Evolutionary conservation across 192 early-diverging fungal species (phyloP).

Genomic region (Coemansia sp.): DNA sequence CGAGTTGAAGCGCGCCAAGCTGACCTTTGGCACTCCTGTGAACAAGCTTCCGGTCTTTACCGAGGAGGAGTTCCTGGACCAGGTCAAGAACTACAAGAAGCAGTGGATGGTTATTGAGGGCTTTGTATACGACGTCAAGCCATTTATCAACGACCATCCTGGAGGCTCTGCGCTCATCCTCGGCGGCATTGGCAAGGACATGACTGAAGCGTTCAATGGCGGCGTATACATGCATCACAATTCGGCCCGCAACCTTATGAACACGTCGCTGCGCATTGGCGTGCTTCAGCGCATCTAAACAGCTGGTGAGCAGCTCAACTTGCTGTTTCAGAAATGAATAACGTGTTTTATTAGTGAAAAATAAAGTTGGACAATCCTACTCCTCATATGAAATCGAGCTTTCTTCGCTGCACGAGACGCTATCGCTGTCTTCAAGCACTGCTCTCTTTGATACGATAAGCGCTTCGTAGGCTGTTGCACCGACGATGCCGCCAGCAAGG

Average conservation of each 20-base stretch:
- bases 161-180: constrained; percentile 76
- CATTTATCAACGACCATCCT: constrained; percentile 87
- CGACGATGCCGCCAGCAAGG: constrained; percentile 60
- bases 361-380: not conserved
- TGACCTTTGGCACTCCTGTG: constrained; percentile 75
- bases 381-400: constrained; percentile 36
- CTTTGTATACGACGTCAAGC: constrained; percentile 75
- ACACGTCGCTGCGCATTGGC: constrained; percentile 52
- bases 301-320: not conserved
- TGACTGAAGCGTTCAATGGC: constrained; percentile 84
- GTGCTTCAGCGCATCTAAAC: constrained; percentile 41
- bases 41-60: constrained; percentile 68
- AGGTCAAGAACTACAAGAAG: constrained; percentile 67
- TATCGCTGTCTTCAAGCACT: constrained; percentile 20
- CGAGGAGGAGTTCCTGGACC: constrained; percentile 63
- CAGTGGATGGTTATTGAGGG: constrained; percentile 84
- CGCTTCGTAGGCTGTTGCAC: constrained; percentile 58
- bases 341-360: constrained; percentile 7
- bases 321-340: not conserved
- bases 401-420: constrained; percentile 21
- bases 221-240: constrained; percentile 89
- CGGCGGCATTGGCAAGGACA: constrained; percentile 78
- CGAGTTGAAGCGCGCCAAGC: constrained; percentile 55
- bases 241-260: constrained; percentile 78
- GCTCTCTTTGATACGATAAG: constrained; percentile 57